Percentiles rank a stretch among this genome's conserved stretches.
Evolutionary conservation across 345 rosid species (phyloP).

Genomic region (Eucalyptus microcorys): DNA sequence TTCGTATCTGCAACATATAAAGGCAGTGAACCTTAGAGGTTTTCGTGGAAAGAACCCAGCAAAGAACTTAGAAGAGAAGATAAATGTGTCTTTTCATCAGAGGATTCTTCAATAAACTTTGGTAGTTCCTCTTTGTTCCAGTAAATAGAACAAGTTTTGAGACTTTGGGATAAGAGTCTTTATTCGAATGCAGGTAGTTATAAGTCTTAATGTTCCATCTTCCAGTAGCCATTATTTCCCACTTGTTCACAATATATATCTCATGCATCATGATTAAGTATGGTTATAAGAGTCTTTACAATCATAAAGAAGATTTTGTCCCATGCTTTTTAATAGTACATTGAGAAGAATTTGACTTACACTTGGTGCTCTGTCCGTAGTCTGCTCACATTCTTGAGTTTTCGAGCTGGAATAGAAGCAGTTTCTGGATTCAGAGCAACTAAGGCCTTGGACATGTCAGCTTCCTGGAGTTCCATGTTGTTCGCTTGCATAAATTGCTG

Average conservation of each 20-base stretch:
- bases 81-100: background rate
- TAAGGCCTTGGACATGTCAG: constrained; percentile 72
- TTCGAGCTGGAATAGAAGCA: constrained; percentile 59
- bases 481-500: constrained; percentile 46
- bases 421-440: constrained; percentile 62
- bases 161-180: background rate
- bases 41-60: background rate
- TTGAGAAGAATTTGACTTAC: constrained; percentile 39
- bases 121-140: background rate
- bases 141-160: background rate
- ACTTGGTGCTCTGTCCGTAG: constrained; percentile 93
- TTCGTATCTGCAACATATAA: constrained; percentile 58
- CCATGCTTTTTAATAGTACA: background rate
- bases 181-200: background rate
- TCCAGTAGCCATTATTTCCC: background rate
- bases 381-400: constrained; percentile 69
- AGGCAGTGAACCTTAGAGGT: background rate
- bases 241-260: background rate
- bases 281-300: background rate
- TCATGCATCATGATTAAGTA: background rate
- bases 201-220: background rate
- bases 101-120: background rate
- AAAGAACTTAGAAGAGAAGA: background rate
- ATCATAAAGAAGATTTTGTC: background rate
- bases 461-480: constrained; percentile 58